Evolutionary conservation across 768 basidiomycete species (phyloP), one percentile per base, ranked within the genome.

Genomic region (Cubamyces lactineus): DNA sequence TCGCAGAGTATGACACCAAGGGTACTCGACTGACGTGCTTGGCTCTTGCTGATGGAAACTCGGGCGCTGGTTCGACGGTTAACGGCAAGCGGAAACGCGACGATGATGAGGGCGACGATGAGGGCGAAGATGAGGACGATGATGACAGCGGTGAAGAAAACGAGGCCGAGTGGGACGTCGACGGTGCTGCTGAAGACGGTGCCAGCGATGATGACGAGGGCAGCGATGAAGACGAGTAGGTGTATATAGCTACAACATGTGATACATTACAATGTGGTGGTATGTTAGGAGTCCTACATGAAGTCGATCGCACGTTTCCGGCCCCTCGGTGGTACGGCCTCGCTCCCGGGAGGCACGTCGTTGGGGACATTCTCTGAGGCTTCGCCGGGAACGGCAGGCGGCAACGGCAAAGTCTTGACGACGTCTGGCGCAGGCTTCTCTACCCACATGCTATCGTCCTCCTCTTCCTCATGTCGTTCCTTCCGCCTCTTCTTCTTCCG

Each of bases 1-100:
- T 86, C 1, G 82, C 82, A 1, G 81, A 75, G 50, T 95, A 94
- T 71, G 90, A 96, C 73, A 88, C 92, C 5, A 93, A 92, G 66
- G 92, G 92, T 9, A 93, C 86, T 34, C 81, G 96, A 26, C 72
- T 98, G 71, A 96, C 92, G 8, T 95, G 94, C 62, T 70, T 86
- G 30, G 77, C 84, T 19, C 67, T 87, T 13, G 86, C 85, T 7
- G 85, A 86, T 53, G 84, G 82, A 8, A 73, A 75, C 13, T 66
- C 66, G 7, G 68, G 53, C 17, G 68, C 62, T 21, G 66, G 49
- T 3, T 64, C 56, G 2, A 65, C 55, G 5, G 65, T 46, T 30
- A 73, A 53, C 55, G 67, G 73, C 50, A 80, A 80, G 68, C 73
- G 78, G 60, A 82, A 78, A 56, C 69, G 78, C 16, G 57, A 56